phyloP scores from a whole-genome alignment of 1,284 basidiomycete species.

The Athelia psychrophila region DNA sequence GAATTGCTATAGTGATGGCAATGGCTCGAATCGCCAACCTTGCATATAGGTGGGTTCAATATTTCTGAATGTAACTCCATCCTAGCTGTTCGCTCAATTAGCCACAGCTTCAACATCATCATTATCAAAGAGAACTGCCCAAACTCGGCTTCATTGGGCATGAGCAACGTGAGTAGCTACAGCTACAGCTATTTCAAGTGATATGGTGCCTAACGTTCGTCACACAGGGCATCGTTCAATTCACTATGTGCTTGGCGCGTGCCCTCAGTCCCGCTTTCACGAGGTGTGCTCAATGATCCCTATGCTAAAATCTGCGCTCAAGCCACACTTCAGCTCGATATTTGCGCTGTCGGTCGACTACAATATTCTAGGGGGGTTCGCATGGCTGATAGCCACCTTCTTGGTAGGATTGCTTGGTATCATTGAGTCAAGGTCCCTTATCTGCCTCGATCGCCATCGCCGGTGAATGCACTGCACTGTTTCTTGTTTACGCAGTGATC shows the following conservation, averaged over 20 bases:
- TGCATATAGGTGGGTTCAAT: constrained; percentile 36
- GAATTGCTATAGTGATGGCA: constrained; percentile 35
- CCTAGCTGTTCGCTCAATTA: neutral
- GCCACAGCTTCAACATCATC: constrained; percentile 54
- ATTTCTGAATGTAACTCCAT: neutral
- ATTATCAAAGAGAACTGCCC: constrained; percentile 56
- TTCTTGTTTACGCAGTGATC: too few species aligned
- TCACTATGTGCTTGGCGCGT: constrained; percentile 56
- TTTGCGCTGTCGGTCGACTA: constrained; percentile 43
- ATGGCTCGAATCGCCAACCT: constrained; percentile 36
- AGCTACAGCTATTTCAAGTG: neutral
- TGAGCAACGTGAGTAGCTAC: constrained; percentile 36
- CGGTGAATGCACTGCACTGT: too few species aligned
- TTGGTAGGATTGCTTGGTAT: constrained; percentile 15
- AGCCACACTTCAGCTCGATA: constrained; percentile 32
- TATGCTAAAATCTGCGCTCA: too few species aligned
- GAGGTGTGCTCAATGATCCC: constrained; percentile 34
- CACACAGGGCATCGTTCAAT: constrained; percentile 48
- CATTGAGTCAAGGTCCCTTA: too few species aligned
- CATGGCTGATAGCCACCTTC: constrained; percentile 45
- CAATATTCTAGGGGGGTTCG: constrained; percentile 38
- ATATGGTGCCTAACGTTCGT: neutral
- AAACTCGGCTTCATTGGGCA: constrained; percentile 48
- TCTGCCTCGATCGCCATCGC: too few species aligned
- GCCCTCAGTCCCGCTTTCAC: constrained; percentile 59